A percentile compares a stretch with the other conserved stretches of the same genome.
These are phyloP conservation scores for Lagenaria siceraria DNA, from an alignment of 306 rosid species.

Conservation along the genomic window DNA sequence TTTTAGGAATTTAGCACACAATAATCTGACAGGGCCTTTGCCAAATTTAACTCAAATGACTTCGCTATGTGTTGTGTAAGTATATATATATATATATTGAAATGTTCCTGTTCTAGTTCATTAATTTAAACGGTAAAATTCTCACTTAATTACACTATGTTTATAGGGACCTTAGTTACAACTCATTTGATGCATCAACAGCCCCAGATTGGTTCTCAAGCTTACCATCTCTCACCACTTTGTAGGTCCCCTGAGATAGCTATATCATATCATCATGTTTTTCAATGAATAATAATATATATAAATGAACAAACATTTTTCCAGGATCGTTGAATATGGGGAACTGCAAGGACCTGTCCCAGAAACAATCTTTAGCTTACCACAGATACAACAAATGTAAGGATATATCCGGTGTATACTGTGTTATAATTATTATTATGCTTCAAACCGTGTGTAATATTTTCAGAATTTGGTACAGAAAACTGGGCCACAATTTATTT, in stretches of 20 bases:
- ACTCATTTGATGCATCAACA: not conserved
- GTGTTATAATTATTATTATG: too few relatives aligned
- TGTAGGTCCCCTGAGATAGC: not conserved
- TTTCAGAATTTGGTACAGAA: constrained; percentile 6
- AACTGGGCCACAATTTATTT: constrained; percentile 18
- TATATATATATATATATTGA: too few relatives aligned
- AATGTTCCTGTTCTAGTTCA: not conserved
- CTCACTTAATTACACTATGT: not conserved
- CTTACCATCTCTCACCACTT: not conserved
- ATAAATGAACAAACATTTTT: not conserved
- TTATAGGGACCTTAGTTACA: constrained; percentile 5
- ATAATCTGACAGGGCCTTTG: not conserved
- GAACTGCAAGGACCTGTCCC: not conserved
- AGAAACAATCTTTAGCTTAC: not conserved
- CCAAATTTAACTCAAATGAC: constrained; percentile 2
- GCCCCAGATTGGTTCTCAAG: not conserved
- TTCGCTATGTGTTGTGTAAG: not conserved
- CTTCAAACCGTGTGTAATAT: not conserved
- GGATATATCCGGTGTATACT: not conserved
- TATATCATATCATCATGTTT: too few relatives aligned
- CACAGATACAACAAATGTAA: not conserved
- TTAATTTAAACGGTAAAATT: not conserved
- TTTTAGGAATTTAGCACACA: not conserved
- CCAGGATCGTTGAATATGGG: not conserved
- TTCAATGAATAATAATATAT: not conserved